Percentiles rank a stretch among this genome's conserved stretches.
Conservation (phyloP, 1,284 basidiomycete genomes). For the Irpex rosettiformis region DNA sequence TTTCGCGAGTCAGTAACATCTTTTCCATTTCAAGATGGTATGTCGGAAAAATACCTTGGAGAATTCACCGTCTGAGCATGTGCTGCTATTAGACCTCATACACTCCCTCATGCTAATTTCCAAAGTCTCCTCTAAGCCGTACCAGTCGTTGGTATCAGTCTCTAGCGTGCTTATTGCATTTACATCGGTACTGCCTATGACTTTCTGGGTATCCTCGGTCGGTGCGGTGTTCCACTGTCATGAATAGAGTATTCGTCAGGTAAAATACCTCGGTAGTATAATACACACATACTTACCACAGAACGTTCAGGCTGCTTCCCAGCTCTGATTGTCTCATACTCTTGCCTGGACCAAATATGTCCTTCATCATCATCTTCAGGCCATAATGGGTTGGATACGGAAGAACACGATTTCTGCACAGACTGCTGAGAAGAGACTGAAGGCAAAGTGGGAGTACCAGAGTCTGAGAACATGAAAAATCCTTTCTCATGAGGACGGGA, state of each 20-base stretch:
- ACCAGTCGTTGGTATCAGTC: conserved; percentile 36
- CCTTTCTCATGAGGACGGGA: not conserved
- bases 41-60: conserved; percentile 25
- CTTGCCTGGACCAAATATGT: not conserved
- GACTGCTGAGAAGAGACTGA: conserved; percentile 5
- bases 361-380: not conserved
- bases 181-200: not conserved
- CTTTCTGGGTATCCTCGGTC: conserved; percentile 20
- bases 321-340: conserved; percentile 13
- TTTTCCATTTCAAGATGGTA: too few species aligned
- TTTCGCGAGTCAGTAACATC: too few species aligned
- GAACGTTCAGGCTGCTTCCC: conserved; percentile 18
- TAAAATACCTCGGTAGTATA: not conserved
- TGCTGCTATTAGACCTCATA: conserved; percentile 18
- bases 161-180: not conserved
- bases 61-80: conserved; percentile 32
- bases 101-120: conserved; percentile 39
- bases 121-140: conserved; percentile 41
- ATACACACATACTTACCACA: conserved; percentile 14
- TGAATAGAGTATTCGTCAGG: too few species aligned
- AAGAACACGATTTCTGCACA: not conserved
- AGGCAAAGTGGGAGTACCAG: conserved; percentile 11
- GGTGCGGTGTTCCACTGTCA: conserved; percentile 25
- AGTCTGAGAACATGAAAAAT: not conserved
- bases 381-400: not conserved